Evolutionary conservation across 2,329 filamentous ascomycete genomes (phyloP).

Genomic region (Elsinoe necatrix): DNA sequence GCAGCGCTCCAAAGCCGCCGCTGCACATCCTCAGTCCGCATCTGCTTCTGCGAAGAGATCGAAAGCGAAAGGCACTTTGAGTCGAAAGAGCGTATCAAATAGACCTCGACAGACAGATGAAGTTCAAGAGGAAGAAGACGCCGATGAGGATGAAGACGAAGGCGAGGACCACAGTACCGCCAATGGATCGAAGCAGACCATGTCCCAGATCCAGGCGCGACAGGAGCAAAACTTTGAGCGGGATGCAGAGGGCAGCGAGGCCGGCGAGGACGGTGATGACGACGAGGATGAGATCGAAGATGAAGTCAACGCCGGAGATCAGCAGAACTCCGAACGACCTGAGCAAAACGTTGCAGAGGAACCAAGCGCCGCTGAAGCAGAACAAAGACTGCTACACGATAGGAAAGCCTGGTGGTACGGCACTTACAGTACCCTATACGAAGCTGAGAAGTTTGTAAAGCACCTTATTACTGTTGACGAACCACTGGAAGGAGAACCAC

Average conservation of each 20-base stretch:
- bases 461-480: neutral
- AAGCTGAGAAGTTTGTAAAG: neutral
- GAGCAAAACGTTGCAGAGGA: neutral
- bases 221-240: too few relatives aligned
- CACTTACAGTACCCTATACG: neutral
- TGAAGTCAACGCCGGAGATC: neutral
- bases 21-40: neutral
- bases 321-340: neutral
- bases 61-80: neutral
- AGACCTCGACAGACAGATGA: neutral
- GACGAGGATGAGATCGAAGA: neutral
- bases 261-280: neutral
- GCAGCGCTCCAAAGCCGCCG: neutral
- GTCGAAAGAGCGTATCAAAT: neutral
- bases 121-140: conserved; percentile 1
- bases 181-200: neutral
- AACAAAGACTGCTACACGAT: neutral
- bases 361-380: neutral
- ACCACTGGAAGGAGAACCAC: neutral
- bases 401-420: neutral
- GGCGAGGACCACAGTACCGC: conserved; percentile 6
- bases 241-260: too few relatives aligned
- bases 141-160: neutral
- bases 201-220: too few relatives aligned
- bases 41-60: neutral